These are phyloP conservation scores for Podospora pseudoanserina DNA, from an alignment of 495 filamentous ascomycete genomes.

Conservation along the genomic window DNA sequence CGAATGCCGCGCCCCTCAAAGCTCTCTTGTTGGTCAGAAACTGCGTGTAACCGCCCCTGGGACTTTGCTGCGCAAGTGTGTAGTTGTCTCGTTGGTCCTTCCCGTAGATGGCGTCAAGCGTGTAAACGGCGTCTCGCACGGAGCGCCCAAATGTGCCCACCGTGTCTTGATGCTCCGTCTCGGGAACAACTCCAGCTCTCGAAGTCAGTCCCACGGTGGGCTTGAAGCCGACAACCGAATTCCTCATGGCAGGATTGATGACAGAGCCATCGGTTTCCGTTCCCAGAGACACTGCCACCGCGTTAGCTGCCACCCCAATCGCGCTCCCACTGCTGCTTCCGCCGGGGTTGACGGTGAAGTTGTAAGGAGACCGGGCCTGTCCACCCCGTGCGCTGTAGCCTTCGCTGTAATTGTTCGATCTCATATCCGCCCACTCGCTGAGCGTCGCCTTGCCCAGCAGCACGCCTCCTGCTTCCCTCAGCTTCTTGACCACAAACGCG, in stretches of 20 bases:
- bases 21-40: conserved; percentile 51
- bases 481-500: conserved; percentile 55
- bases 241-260: conserved; percentile 67
- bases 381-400: conserved; percentile 66
- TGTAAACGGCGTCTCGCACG: conserved; percentile 63
- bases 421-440: conserved; percentile 71
- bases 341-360: conserved; percentile 65
- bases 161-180: conserved; percentile 62
- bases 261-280: conserved; percentile 69
- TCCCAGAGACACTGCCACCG: conserved; percentile 61
- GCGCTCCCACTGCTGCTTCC: conserved; percentile 63
- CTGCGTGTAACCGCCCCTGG: conserved; percentile 51
- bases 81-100: conserved; percentile 42
- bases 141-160: conserved; percentile 64
- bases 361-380: conserved; percentile 63
- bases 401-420: conserved; percentile 66
- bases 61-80: conserved; percentile 52
- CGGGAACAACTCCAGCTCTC: conserved; percentile 61
- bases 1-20: conserved; percentile 61
- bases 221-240: conserved; percentile 59
- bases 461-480: conserved; percentile 64
- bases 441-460: conserved; percentile 67
- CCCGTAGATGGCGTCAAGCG: conserved; percentile 61
- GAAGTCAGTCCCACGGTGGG: conserved; percentile 68
- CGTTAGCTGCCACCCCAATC: conserved; percentile 58